phyloP scores from a whole-genome alignment of 169 alveolate genomes.

The Eimeria sp. region DNA sequence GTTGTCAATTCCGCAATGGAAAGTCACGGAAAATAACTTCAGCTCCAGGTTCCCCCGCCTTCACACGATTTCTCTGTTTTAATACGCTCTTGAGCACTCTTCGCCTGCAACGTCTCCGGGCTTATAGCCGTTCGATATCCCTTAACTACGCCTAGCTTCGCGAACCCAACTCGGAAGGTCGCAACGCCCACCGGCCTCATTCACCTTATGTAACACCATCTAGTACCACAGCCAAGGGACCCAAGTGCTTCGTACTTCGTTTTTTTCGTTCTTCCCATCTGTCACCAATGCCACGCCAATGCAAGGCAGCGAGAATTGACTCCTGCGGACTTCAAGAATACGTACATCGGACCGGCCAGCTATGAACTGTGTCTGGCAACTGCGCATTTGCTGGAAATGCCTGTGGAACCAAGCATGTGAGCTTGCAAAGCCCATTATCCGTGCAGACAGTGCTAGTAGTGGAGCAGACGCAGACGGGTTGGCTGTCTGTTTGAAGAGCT shows the following conservation, averaged over 20 bases:
- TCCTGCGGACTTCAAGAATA: neutral
- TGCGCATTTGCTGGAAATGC: neutral
- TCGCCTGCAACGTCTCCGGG: neutral
- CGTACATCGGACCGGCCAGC: neutral
- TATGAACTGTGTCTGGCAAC: neutral
- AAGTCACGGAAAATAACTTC: no score
- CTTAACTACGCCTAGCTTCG: neutral
- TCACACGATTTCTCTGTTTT: neutral
- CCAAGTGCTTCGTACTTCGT: neutral
- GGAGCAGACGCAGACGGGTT: no score
- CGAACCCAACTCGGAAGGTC: neutral
- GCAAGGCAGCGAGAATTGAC: neutral
- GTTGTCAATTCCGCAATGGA: neutral
- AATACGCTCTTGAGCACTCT: neutral
- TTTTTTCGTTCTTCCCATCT: neutral
- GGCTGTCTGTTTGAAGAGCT: no score
- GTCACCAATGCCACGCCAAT: neutral
- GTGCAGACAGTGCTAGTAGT: neutral
- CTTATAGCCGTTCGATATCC: neutral
- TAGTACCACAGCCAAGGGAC: neutral
- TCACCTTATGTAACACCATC: neutral
- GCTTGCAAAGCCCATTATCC: neutral
- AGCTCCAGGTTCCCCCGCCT: neutral
- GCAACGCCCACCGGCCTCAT: neutral
- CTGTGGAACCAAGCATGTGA: neutral